Base-by-base conservation (phyloP, 441 rosid species). In the Biscutella laevigata region DNA sequence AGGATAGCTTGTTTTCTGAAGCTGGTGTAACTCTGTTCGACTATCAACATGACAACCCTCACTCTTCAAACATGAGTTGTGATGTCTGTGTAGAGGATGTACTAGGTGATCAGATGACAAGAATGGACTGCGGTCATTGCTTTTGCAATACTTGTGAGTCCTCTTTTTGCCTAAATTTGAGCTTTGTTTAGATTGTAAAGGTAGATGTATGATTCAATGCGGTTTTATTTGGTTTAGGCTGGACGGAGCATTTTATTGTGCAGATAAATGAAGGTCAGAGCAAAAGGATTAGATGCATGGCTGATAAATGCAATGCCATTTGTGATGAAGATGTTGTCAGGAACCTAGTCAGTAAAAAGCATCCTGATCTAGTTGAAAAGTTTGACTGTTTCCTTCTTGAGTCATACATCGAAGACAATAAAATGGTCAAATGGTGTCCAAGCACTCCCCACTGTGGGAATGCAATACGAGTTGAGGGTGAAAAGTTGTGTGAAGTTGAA, bases 61-160 rank as follows among this genome's bases (percentile, higher is more conserved):
- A 54, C 16, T 61, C 72, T 28, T 67, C 78, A 17, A 47, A 47
- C 3, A 48, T 80, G 24, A 77, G 59, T 42, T 90, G 95, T 34
- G 85, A 77, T 49, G 77, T 84, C 33, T 87, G 96, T 72, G 74
- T 81, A 13, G 96, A 87, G 67, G 96, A 84, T 27, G 77, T 80
- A 21, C 43, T 73, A 4, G 63, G 64, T 46, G 39, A 68, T 59
- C 73, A 60, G 45, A 71, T 74, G 20, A 84, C 95, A 4, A 76
- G 77, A 62, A 84, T 90, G 92, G 96, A 78, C 16, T 90, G 98
- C 53, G 79, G 80, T 48, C 98, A 90, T 71, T 64, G 66, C 62
- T 90, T 74, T 75, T 90, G 98, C 73, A 81, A 87, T 56, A 74
- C 64, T 30, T 90, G 98, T 90, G 77, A 80, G 89, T 59, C 36